These are phyloP conservation scores for Erythrophleum fordii DNA, from an alignment of 306 rosid species.

Conservation along the genomic window DNA sequence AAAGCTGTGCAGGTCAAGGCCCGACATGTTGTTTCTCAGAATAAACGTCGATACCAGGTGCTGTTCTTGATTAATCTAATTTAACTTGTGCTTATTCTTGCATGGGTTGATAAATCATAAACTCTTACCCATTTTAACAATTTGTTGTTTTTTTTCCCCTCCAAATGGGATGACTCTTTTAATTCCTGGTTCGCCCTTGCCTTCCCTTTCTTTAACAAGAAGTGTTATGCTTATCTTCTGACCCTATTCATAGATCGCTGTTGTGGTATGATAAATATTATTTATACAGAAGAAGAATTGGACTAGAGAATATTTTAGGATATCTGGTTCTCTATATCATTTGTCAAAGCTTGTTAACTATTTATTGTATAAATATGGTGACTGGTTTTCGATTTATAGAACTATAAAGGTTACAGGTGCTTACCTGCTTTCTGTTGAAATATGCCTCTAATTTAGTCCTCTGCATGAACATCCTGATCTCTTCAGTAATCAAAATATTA, in stretches of 20 bases:
- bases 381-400: slow-evolving; percentile 22
- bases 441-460: slow-evolving; percentile 25
- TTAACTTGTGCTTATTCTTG: slow-evolving; percentile 24
- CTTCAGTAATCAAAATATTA: slow-evolving; percentile 19
- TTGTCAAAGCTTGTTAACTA: neutral
- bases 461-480: neutral
- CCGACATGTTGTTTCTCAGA: slow-evolving; percentile 96
- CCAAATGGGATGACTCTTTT: neutral
- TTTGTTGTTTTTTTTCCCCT: slow-evolving; percentile 15
- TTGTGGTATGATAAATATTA: neutral
- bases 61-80: slow-evolving; percentile 30
- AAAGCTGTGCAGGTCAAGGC: slow-evolving; percentile 99
- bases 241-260: neutral
- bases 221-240: neutral
- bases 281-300: slow-evolving; percentile 8
- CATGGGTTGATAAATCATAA: neutral
- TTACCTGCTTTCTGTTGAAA: slow-evolving; percentile 21
- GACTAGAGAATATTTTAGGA: neutral
- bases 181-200: neutral
- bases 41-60: slow-evolving; percentile 98
- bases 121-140: neutral
- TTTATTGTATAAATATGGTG: neutral
- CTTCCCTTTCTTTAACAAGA: neutral
- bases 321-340: slow-evolving; percentile 3
- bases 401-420: slow-evolving; percentile 23